phyloP scores from a whole-genome alignment of 495 filamentous ascomycete genomes.

The Corynascus novoguineensis region DNA sequence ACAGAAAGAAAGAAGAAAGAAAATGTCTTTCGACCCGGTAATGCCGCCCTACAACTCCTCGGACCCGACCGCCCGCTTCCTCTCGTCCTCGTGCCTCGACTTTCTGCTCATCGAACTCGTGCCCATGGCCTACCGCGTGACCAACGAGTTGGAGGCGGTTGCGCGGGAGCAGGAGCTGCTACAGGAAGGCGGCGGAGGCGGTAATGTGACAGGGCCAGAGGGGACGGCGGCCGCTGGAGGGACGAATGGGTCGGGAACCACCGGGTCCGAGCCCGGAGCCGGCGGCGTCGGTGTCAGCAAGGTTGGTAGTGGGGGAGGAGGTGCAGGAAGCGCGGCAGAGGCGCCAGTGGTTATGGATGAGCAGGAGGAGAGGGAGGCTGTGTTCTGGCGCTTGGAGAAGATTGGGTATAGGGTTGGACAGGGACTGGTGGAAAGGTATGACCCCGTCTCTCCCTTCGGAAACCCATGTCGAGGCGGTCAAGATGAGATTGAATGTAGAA shows the following conservation, averaged over 20 bases:
- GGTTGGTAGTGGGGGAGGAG: conserved; percentile 62
- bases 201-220: background rate
- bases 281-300: conserved; percentile 45
- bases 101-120: conserved; percentile 95
- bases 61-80: conserved; percentile 71
- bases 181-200: background rate
- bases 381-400: conserved; percentile 76
- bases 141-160: conserved; percentile 48
- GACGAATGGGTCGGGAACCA: background rate
- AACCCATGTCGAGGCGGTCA: too few relatives aligned
- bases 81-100: conserved; percentile 78
- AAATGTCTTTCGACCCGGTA: conserved; percentile 75
- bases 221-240: background rate
- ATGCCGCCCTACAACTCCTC: conserved; percentile 64
- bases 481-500: background rate
- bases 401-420: conserved; percentile 90
- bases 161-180: conserved; percentile 22
- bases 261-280: background rate
- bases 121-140: conserved; percentile 82
- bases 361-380: conserved; percentile 73
- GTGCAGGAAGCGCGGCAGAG: conserved; percentile 6
- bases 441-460: conserved; percentile 6
- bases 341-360: conserved; percentile 53
- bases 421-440: conserved; percentile 85
- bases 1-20: conserved; percentile 9